Conservation (phyloP, 257 asterid species). For the Osmanthus fragrans region DNA sequence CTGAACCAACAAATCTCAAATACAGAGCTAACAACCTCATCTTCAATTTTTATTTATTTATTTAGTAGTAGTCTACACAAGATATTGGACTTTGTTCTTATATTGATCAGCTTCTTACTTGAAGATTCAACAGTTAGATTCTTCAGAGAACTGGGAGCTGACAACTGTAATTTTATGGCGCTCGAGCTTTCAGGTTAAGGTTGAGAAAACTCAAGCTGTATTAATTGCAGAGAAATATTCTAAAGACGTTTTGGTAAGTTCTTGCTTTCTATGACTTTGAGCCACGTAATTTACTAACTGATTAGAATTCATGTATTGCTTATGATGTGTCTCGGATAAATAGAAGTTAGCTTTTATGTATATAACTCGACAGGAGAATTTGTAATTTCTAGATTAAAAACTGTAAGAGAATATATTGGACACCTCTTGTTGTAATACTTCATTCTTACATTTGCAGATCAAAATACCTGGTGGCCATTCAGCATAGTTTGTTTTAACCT, state of each 20-base stretch:
- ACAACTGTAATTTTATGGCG: constrained; percentile 62
- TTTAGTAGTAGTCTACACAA: not conserved
- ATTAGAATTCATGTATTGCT: constrained; percentile 4
- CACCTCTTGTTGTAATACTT: constrained; percentile 7
- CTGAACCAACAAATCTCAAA: not conserved
- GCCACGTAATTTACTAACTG: not conserved
- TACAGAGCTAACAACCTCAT: not conserved
- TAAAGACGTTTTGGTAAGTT: constrained; percentile 76
- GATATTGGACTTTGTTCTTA: not conserved
- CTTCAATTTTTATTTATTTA: not conserved
- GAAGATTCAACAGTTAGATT: constrained; percentile 53
- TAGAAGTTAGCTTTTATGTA: not conserved
- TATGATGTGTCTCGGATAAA: not conserved
- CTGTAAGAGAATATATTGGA: not conserved
- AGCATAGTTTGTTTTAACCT: constrained; percentile 74
- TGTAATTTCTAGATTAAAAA: not conserved
- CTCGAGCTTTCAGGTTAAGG: constrained; percentile 79
- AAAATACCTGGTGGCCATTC: constrained; percentile 88
- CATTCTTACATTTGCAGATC: constrained; percentile 54
- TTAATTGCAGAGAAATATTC: constrained; percentile 69
- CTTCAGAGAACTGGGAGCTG: constrained; percentile 89
- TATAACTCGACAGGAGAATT: not conserved
- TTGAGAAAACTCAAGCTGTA: constrained; percentile 59
- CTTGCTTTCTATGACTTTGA: constrained; percentile 28
- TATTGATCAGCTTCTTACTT: constrained; percentile 3